A percentile compares a stretch with the other conserved stretches of the same genome.
These are phyloP conservation scores for Backusella morwellensis DNA, from an alignment of 192 early-diverging fungal species.

Conservation along the genomic window DNA sequence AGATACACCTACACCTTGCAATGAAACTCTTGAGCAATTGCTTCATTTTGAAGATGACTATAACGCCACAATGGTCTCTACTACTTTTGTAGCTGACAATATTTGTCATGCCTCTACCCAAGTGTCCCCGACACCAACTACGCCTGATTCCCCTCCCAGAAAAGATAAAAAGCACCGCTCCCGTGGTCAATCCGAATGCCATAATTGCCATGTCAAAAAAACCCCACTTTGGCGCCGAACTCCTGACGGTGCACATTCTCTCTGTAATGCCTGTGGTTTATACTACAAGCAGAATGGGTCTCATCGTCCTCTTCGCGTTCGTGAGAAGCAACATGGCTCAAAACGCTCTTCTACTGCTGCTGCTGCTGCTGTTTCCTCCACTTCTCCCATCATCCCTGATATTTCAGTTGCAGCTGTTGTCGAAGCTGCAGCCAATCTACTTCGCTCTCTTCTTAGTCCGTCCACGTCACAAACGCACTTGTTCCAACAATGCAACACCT, in stretches of 20 bases:
- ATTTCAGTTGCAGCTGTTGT: background rate
- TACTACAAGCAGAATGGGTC: slow-evolving; percentile 92
- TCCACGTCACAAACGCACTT: background rate
- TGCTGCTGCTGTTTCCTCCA: background rate
- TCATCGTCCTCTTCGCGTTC: slow-evolving; percentile 61
- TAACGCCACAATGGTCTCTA: slow-evolving; percentile 7
- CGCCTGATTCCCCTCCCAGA: slow-evolving; percentile 2
- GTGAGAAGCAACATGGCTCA: slow-evolving; percentile 17
- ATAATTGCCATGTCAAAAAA: slow-evolving; percentile 77
- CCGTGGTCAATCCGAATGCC: slow-evolving; percentile 43
- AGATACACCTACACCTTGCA: background rate
- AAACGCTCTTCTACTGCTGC: background rate
- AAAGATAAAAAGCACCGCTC: slow-evolving; percentile 29
- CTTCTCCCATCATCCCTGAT: background rate
- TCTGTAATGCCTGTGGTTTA: slow-evolving; percentile 97
- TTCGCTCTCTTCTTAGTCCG: slow-evolving; percentile 1
- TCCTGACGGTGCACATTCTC: slow-evolving; percentile 65
- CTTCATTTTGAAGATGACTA: slow-evolving; percentile 3
- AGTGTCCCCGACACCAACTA: background rate
- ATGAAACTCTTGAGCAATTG: slow-evolving; percentile 14
- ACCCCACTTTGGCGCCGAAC: slow-evolving; percentile 94
- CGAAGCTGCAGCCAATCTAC: slow-evolving; percentile 7
- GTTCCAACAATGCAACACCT: slow-evolving; percentile 56
- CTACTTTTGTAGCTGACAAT: background rate
- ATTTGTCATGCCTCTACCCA: background rate